These are phyloP conservation scores for Claviceps sp. DNA, from an alignment of 2,329 filamentous ascomycete genomes.

Conservation along the genomic window DNA sequence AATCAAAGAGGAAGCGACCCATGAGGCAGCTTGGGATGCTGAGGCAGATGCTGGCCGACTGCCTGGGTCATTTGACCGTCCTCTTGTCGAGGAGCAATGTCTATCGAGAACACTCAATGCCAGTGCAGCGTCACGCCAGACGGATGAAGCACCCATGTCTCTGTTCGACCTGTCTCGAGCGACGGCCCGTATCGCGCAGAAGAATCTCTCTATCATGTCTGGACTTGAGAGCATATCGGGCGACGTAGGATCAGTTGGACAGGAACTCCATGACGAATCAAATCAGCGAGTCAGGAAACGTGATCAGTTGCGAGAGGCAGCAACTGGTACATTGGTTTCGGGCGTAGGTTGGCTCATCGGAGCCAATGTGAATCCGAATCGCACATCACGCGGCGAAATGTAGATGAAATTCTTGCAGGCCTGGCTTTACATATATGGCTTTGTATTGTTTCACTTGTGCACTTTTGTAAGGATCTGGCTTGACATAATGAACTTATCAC, in stretches of 20 bases:
- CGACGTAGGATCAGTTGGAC: constrained; percentile 1
- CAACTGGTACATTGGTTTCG: constrained; percentile 52
- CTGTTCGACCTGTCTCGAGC: constrained; percentile 51
- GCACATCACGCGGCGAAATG: not conserved
- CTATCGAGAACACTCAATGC: constrained; percentile 21
- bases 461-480: not conserved
- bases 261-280: constrained; percentile 15
- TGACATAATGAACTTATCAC: not conserved
- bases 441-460: not conserved
- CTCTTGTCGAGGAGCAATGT: constrained; percentile 13
- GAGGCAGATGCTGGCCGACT: constrained; percentile 45
- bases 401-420: not conserved
- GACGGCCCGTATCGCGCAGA: constrained; percentile 44
- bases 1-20: constrained; percentile 51
- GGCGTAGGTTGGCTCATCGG: constrained; percentile 56
- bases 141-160: constrained; percentile 48
- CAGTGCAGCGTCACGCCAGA: constrained; percentile 20
- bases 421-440: not conserved
- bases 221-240: constrained; percentile 27
- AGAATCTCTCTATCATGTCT: constrained; percentile 43
- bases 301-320: constrained; percentile 55
- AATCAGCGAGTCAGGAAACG: constrained; percentile 47
- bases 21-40: constrained; percentile 58
- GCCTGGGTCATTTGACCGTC: constrained; percentile 38
- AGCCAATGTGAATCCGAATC: constrained; percentile 25